Evolutionary conservation across 331 rosid species (phyloP).

Genomic region (Pyrus hybrid): DNA sequence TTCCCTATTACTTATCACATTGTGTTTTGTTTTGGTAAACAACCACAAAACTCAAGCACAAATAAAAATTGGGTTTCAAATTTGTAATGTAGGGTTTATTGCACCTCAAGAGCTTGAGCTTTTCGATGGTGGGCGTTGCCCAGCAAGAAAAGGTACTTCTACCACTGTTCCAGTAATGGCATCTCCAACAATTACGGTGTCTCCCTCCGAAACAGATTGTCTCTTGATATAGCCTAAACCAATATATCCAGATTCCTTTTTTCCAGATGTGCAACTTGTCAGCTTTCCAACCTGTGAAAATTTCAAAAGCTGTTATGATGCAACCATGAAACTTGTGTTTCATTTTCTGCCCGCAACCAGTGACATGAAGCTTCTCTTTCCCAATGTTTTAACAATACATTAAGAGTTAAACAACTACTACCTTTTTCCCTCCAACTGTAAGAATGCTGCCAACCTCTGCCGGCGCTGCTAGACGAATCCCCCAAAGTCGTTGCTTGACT

Average conservation of each 20-base stretch:
- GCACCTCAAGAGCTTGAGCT: slow-evolving; percentile 30
- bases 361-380: neutral
- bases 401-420: slow-evolving; percentile 6
- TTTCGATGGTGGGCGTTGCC: slow-evolving; percentile 23
- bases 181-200: slow-evolving; percentile 42
- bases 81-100: neutral
- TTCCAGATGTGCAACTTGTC: slow-evolving; percentile 64
- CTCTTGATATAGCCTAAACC: slow-evolving; percentile 74
- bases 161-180: slow-evolving; percentile 35
- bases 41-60: neutral
- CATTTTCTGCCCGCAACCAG: neutral
- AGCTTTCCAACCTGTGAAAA: slow-evolving; percentile 50
- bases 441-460: slow-evolving; percentile 58
- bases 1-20: neutral
- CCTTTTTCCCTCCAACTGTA: slow-evolving; percentile 47
- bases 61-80: neutral
- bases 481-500: slow-evolving; percentile 84
- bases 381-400: too few species aligned
- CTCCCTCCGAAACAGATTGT: slow-evolving; percentile 45
- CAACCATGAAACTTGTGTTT: slow-evolving; percentile 1
- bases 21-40: neutral
- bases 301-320: neutral
- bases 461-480: slow-evolving; percentile 56
- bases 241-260: slow-evolving; percentile 42
- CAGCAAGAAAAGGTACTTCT: slow-evolving; percentile 51